Conservation (phyloP, 2,329 filamentous ascomycete genomes). For the Hypoxylon rubiginosum region DNA sequence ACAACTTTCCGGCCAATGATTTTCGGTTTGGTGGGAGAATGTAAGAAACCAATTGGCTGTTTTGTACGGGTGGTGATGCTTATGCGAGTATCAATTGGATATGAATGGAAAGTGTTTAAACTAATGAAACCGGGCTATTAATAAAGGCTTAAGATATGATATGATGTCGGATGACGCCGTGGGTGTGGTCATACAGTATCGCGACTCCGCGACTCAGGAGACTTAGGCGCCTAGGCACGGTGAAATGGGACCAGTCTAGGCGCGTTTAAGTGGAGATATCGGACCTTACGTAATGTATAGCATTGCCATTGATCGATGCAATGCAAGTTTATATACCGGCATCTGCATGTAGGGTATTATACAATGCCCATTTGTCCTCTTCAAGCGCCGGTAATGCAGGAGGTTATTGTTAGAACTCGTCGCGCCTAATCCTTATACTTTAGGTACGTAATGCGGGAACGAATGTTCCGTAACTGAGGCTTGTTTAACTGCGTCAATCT, state of each 20-base stretch:
- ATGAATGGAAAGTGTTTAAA: conserved; percentile 1
- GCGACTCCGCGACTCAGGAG: no score
- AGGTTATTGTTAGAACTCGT: conserved; percentile 23
- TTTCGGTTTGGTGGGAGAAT: conserved; percentile 12
- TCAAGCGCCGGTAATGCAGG: conserved; percentile 18
- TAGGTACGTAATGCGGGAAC: neutral
- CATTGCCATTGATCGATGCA: neutral
- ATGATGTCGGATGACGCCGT: conserved; percentile 38
- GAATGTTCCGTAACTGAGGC: neutral
- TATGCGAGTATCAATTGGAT: conserved; percentile 40
- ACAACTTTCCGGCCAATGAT: conserved; percentile 10
- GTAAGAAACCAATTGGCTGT: conserved; percentile 18
- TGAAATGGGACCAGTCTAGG: neutral
- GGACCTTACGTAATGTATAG: conserved; percentile 19
- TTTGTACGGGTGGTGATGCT: conserved; percentile 15
- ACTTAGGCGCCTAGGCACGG: neutral
- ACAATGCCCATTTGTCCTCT: neutral
- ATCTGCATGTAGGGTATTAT: neutral
- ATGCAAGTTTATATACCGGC: neutral
- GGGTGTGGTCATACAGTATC: conserved; percentile 27
- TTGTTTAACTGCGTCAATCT: no score
- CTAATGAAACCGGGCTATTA: conserved; percentile 22
- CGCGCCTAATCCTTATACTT: neutral
- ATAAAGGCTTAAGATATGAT: conserved; percentile 27
- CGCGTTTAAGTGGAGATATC: conserved; percentile 18